phyloP scores from a whole-genome alignment of 2,329 filamentous ascomycete genomes.

The Chlorencoelia australis region DNA sequence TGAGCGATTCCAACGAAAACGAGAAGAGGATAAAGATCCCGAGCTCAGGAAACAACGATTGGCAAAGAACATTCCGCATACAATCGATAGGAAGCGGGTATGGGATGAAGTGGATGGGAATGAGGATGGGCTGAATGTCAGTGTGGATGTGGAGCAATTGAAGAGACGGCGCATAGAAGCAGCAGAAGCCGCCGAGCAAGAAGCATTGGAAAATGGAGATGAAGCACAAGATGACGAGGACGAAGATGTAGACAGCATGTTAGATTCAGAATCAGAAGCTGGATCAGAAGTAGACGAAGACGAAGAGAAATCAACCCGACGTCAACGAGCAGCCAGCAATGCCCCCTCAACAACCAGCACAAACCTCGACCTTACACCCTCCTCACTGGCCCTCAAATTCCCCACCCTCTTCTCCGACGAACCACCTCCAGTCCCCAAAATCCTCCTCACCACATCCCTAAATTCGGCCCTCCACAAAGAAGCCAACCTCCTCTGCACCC shows the following conservation, averaged over 20 bases:
- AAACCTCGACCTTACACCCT: conserved; percentile 52
- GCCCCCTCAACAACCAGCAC: conserved; percentile 49
- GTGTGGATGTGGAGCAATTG: conserved; percentile 48
- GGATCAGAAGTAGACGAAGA: conserved; percentile 36
- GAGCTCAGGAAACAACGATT: conserved; percentile 62
- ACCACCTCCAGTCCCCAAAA: conserved; percentile 59
- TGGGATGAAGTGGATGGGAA: conserved; percentile 73
- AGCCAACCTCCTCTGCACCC: conserved; percentile 63
- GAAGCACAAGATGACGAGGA: conserved; percentile 37
- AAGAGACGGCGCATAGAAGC: conserved; percentile 46
- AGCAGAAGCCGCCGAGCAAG: conserved; percentile 35
- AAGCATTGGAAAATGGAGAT: conserved; percentile 33
- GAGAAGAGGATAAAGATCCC: conserved; percentile 78
- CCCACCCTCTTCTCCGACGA: conserved; percentile 51
- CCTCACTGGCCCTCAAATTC: conserved; percentile 50
- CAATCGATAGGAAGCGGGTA: conserved; percentile 77
- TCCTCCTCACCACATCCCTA: conserved; percentile 83
- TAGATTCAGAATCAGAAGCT: conserved; percentile 47
- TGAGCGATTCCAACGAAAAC: conserved; percentile 66
- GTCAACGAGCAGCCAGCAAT: conserved; percentile 30
- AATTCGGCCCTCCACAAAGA: conserved; percentile 82
- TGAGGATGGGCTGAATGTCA: conserved; percentile 43
- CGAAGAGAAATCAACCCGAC: conserved; percentile 32
- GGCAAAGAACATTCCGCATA: conserved; percentile 67
- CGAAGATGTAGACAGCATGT: conserved; percentile 66